phyloP scores from a whole-genome alignment of 805 yeast genomes.

The Saccharomycopsis microspora region DNA sequence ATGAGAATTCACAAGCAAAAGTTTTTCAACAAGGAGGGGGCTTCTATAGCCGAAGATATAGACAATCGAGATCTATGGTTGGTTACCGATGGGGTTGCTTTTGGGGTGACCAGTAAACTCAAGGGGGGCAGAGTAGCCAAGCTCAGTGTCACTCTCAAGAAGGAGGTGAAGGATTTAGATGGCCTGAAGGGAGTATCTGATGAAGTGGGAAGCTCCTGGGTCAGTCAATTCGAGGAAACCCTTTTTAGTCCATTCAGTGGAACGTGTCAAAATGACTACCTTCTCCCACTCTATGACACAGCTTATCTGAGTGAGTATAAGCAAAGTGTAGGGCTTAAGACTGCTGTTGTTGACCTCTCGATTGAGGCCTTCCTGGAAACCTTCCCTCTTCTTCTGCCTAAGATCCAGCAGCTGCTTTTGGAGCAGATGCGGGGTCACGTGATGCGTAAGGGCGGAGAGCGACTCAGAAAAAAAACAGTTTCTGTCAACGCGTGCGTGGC shows the following conservation, averaged over 20 bases:
- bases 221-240: slow-evolving; percentile 18
- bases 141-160: slow-evolving; percentile 22
- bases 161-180: slow-evolving; percentile 23
- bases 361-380: slow-evolving; percentile 63
- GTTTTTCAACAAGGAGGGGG: slow-evolving; percentile 2
- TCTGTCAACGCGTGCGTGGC: slow-evolving; percentile 54
- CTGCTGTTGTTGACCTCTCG: slow-evolving; percentile 61
- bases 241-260: slow-evolving; percentile 17
- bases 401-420: slow-evolving; percentile 79
- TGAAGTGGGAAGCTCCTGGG: slow-evolving; percentile 6
- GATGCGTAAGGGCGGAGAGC: slow-evolving; percentile 25
- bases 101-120: slow-evolving; percentile 44
- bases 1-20: slow-evolving; percentile 7
- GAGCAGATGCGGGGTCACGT: slow-evolving; percentile 61
- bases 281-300: slow-evolving; percentile 18
- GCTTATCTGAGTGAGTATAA: slow-evolving; percentile 25
- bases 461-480: slow-evolving; percentile 33
- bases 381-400: slow-evolving; percentile 60
- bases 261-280: slow-evolving; percentile 13
- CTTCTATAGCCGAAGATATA: slow-evolving; percentile 10
- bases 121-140: slow-evolving; percentile 26
- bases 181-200: slow-evolving; percentile 19
- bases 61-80: slow-evolving; percentile 15
- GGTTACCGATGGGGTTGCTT: slow-evolving; percentile 31
- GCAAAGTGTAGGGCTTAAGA: slow-evolving; percentile 33